Conservation (phyloP, 192 early-diverging fungal species). For the Endogone sp. region DNA sequence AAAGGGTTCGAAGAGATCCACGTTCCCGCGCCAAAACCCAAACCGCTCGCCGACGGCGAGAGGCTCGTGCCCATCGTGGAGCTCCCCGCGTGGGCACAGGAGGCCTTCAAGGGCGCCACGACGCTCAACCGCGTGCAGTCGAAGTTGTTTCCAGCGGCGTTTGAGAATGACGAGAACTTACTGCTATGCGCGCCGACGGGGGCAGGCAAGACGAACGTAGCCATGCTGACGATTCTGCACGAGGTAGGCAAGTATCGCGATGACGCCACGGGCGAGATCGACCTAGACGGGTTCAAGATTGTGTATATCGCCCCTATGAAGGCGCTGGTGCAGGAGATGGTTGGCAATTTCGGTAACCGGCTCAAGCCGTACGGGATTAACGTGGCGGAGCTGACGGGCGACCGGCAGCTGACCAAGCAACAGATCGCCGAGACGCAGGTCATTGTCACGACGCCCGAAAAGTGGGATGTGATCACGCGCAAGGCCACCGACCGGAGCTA, state of each 20-base stretch:
- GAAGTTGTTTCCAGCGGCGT: slow-evolving; percentile 83
- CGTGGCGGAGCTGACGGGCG: slow-evolving; percentile 97
- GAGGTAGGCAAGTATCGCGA: slow-evolving; percentile 82
- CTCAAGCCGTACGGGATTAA: slow-evolving; percentile 75
- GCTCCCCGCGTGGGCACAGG: slow-evolving; percentile 80
- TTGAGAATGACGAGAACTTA: slow-evolving; percentile 86
- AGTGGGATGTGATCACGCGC: slow-evolving; percentile 98
- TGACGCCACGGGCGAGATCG: slow-evolving; percentile 64
- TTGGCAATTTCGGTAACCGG: slow-evolving; percentile 78
- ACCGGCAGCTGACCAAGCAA: slow-evolving; percentile 94
- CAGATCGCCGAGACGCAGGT: slow-evolving; percentile 96
- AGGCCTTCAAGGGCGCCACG: slow-evolving; percentile 62
- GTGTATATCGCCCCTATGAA: slow-evolving; percentile 99
- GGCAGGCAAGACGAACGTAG: slow-evolving; percentile 98
- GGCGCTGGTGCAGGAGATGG: slow-evolving; percentile 98
- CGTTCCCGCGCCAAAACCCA: slow-evolving; percentile 81
- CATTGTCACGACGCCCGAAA: slow-evolving; percentile 98
- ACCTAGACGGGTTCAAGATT: slow-evolving; percentile 89
- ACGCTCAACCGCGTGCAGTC: slow-evolving; percentile 90
- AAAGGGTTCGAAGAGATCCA: slow-evolving; percentile 94
- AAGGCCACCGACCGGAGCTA: slow-evolving; percentile 92
- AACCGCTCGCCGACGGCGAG: slow-evolving; percentile 61
- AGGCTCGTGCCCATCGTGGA: slow-evolving; percentile 55
- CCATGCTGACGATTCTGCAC: slow-evolving; percentile 92
- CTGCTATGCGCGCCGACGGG: slow-evolving; percentile 98